Percentiles rank a stretch among this genome's conserved stretches.
Conservation (phyloP, 179 eudicot genomes). For the Nepenthes alata region DNA sequence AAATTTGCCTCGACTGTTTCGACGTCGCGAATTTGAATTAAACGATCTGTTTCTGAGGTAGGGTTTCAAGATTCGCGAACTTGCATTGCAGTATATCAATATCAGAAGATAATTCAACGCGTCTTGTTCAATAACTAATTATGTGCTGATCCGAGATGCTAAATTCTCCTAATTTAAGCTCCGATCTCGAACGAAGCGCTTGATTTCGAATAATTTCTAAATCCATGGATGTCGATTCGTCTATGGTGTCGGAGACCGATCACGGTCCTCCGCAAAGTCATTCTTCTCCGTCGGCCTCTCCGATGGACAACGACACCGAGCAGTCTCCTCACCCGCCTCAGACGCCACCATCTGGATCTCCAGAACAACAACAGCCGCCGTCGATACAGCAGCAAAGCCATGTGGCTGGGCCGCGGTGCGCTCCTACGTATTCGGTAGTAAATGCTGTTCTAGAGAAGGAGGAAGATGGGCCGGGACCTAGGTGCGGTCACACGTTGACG, state of each 20-base stretch:
- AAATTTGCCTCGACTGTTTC: too few species aligned
- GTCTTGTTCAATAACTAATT: not conserved
- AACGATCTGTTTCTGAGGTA: not conserved
- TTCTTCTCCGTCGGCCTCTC: conserved; percentile 7
- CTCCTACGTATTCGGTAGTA: conserved; percentile 70
- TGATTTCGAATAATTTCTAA: not conserved
- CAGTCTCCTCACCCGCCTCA: conserved; percentile 11
- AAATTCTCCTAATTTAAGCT: not conserved
- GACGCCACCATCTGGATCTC: conserved; percentile 9
- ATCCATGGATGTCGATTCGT: conserved; percentile 29
- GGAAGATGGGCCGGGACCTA: conserved; percentile 93
- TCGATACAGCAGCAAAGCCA: conserved; percentile 13
- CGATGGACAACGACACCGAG: conserved; percentile 15
- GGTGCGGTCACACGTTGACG: conserved; percentile 92
- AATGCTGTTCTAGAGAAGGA: conserved; percentile 68
- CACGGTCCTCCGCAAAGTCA: conserved; percentile 10
- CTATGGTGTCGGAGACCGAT: conserved; percentile 28
- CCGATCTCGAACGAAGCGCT: conserved; percentile 8
- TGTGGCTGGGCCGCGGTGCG: conserved; percentile 64
- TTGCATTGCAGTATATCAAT: not conserved
- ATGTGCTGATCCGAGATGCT: conserved; percentile 6
- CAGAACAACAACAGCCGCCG: conserved; percentile 11
- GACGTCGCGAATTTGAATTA: not conserved
- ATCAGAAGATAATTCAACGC: too few species aligned
- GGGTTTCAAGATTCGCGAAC: not conserved